Conservation (phyloP, 2,329 filamentous ascomycete species). For the Pseudogymnoascus sp. region DNA sequence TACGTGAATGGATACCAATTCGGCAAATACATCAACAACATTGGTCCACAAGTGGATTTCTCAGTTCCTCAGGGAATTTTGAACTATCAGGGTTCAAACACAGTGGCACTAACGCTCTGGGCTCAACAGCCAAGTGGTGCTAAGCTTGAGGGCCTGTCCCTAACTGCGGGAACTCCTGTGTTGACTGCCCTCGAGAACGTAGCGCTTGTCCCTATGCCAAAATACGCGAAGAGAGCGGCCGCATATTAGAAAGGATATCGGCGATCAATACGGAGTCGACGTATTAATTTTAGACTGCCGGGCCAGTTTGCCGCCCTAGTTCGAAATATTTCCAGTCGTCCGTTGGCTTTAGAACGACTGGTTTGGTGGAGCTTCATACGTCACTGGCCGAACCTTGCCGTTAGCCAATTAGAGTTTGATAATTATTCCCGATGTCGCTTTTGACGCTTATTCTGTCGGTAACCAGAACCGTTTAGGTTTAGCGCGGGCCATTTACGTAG, state of each 20-base stretch:
- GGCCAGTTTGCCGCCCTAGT: neutral
- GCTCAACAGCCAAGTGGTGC: constrained; percentile 34
- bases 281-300: neutral
- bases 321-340: neutral
- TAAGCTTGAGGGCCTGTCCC: constrained; percentile 13
- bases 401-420: neutral
- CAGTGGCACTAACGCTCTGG: constrained; percentile 61
- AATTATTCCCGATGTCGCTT: constrained; percentile 6
- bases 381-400: constrained; percentile 1
- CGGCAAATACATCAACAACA: constrained; percentile 50
- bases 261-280: neutral
- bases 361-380: neutral
- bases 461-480: neutral
- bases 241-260: neutral
- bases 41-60: constrained; percentile 66
- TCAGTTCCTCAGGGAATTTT: constrained; percentile 65
- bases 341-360: neutral
- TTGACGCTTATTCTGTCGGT: constrained; percentile 8
- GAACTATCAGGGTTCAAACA: constrained; percentile 63
- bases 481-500: neutral
- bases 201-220: neutral
- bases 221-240: neutral
- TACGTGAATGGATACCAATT: constrained; percentile 72
- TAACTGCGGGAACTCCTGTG: neutral
- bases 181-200: neutral